phyloP scores from a whole-genome alignment of 352 stramenopile genomes.

The Pythium scleroteichum region DNA sequence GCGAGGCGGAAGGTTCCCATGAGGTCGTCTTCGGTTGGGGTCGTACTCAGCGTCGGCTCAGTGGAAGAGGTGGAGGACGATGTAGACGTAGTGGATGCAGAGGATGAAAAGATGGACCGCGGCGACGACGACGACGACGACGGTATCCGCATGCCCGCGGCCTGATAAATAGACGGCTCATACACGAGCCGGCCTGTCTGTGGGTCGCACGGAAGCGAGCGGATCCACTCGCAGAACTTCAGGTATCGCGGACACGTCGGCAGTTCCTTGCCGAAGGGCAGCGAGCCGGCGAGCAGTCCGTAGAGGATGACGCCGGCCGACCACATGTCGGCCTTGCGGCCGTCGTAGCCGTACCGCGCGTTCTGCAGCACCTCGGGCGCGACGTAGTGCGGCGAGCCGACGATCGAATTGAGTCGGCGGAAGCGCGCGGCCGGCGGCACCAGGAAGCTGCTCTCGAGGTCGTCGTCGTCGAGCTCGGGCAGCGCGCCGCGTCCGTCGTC shows the following conservation, averaged over 20 bases:
- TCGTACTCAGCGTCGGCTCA: conserved; percentile 16
- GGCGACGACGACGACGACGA: conserved; percentile 13
- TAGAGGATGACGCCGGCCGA: conserved; percentile 94
- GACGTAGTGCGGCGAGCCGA: conserved; percentile 97
- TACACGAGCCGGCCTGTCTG: conserved; percentile 71
- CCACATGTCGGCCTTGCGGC: conserved; percentile 93
- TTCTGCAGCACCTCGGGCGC: conserved; percentile 95
- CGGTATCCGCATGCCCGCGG: conserved; percentile 23
- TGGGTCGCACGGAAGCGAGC: conserved; percentile 56
- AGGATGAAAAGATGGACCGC: conserved; percentile 7
- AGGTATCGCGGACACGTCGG: conserved; percentile 92
- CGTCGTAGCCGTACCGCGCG: conserved; percentile 88
- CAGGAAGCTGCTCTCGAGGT: conserved; percentile 22
- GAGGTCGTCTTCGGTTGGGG: conserved; percentile 10
- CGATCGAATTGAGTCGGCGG: conserved; percentile 93
- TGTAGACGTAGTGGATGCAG: conserved; percentile 2
- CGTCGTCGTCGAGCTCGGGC: conserved; percentile 29
- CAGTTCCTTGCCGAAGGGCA: conserved; percentile 96
- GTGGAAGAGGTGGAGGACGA: conserved; percentile 1
- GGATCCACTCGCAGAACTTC: conserved; percentile 94
- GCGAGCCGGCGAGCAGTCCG: conserved; percentile 88
- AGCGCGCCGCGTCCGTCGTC: conserved; percentile 17
- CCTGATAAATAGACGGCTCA: conserved; percentile 52
- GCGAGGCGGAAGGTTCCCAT: conserved; percentile 20
- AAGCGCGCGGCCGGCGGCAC: conserved; percentile 54